Base-by-base conservation (phyloP, 2,329 filamentous ascomycete genomes). In the Microdochium nivale region DNA sequence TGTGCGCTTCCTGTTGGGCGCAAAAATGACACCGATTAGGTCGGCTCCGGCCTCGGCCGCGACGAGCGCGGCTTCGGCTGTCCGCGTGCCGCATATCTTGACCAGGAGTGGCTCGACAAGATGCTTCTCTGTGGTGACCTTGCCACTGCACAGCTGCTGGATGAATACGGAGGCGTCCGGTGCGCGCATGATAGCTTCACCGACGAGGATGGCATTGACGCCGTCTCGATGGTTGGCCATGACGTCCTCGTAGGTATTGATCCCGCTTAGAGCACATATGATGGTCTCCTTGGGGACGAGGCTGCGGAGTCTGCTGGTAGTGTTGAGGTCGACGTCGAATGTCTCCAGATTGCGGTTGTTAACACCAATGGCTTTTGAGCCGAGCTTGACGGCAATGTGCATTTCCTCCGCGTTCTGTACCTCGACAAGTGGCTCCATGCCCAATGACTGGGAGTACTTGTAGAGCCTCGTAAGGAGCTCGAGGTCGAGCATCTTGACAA, bases 391-490 rank as follows among this genome's bases (percentile, higher is more conserved):
- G 8, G 95, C 94, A 52, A 84, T 84, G 37, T 86, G 78, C 89
- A 96, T 99, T 70, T 99, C 94, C 49, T 94, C 88, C 0, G 86
- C 83, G 43, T 87, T 99, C 64, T 99, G 95, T 25, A 99, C 94
- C 67, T 99, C 94, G 1, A 99, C 94, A 27, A 99, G 72, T 32
- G 94, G 94, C 70, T 99, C 95, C 94, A 99, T 99, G 19, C 91
- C 92, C 2, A 99, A 77, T 2, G 86, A 90, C 44, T 84, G 77
- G 1, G 90, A 96, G 72, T 97, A 99, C 52, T 84, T 78, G 74
- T 96, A 99, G 11, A 99, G 75, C 46, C 81, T 78, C 53, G 83
- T 83, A 30, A 99, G 77, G 3, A 87, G 76, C 25, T 83, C 81
- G 25, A 80, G 73, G 54, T 92, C 86, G 11, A 99, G 81, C 94